Evolutionary conservation across 129 eudicot genomes (phyloP), one percentile per base, ranked within the genome.

Genomic region (Ambrosia trifida): DNA sequence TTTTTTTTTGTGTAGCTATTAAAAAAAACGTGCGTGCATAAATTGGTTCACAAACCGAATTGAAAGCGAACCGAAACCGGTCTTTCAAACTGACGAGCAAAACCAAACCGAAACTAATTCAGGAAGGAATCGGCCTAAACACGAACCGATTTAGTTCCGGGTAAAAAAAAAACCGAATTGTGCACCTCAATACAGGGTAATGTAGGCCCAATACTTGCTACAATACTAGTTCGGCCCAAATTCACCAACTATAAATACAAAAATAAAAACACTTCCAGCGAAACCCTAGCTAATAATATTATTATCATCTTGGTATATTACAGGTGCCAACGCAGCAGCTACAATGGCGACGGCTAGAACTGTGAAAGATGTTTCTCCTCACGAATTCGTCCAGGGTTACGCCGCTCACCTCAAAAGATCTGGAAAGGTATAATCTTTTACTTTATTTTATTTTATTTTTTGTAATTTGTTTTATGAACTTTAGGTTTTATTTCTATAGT

Each of bases 321-420:
- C 30, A 11, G 13, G 40, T 8, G 65, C 43, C 65, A 59, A 59
- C 65, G 45, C 66, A 33, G 45, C 66, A n/a, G 46, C 66, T 35
- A 35, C 47, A 64, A 74, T 63, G 72, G 72, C 64, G 77, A 45
- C 69, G 38, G 77, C 77, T 13, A 61, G 69, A 72, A 72, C 77
- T 45, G 77, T 72, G 50, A 72, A 72, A 33, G 77, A 72, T 40
- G 77, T 72, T 33, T 72, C 77, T 7, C 77, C 77, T 44, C 77
- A 72, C 46, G 77, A 72, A 8, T 72, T 72, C 41, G 77, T 72
- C n/a, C 32, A 61, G 69, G 77, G 69, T 3, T 72, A 72, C 49
- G 77, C 77, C 10, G 77, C 77, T 61, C 77, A 72, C 11, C 77
- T 72, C 69, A 72, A 72, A 38, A 59, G 77, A 24, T 72, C 77